phyloP scores from a whole-genome alignment of 1,284 basidiomycete genomes.

The Marasmius fiardii region DNA sequence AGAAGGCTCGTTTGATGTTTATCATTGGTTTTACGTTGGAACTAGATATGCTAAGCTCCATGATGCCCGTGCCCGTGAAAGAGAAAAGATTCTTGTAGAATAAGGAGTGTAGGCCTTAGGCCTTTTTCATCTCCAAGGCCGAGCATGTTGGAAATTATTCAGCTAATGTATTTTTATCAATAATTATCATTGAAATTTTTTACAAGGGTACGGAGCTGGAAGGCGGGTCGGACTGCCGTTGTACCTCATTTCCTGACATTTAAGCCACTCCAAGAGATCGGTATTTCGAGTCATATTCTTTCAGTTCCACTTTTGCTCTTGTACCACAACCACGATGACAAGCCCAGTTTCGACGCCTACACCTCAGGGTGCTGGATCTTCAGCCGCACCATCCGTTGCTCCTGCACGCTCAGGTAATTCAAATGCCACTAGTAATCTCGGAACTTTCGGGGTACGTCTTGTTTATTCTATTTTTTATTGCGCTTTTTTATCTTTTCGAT shows the following conservation, averaged over 20 bases:
- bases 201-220: neutral
- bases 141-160: too few species aligned
- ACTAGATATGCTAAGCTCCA: too few species aligned
- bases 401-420: slow-evolving; percentile 62
- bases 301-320: neutral
- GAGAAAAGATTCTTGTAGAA: too few species aligned
- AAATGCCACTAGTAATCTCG: slow-evolving; percentile 57
- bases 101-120: too few species aligned
- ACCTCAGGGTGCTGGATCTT: slow-evolving; percentile 33
- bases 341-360: slow-evolving; percentile 20
- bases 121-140: too few species aligned
- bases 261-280: too few species aligned
- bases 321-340: slow-evolving; percentile 10
- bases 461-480: slow-evolving; percentile 9
- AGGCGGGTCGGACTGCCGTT: neutral
- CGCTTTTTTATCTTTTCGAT: slow-evolving; percentile 1
- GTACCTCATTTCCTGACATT: too few species aligned
- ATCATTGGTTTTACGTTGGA: too few species aligned
- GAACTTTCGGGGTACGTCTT: slow-evolving; percentile 73
- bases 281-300: slow-evolving; percentile 10
- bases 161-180: too few species aligned
- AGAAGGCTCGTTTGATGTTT: too few species aligned
- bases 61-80: too few species aligned
- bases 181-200: too few species aligned
- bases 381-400: slow-evolving; percentile 37